These are phyloP conservation scores for Actinomortierella wolfii DNA, from an alignment of 371 early-diverging fungal genomes.

Conservation along the genomic window DNA sequence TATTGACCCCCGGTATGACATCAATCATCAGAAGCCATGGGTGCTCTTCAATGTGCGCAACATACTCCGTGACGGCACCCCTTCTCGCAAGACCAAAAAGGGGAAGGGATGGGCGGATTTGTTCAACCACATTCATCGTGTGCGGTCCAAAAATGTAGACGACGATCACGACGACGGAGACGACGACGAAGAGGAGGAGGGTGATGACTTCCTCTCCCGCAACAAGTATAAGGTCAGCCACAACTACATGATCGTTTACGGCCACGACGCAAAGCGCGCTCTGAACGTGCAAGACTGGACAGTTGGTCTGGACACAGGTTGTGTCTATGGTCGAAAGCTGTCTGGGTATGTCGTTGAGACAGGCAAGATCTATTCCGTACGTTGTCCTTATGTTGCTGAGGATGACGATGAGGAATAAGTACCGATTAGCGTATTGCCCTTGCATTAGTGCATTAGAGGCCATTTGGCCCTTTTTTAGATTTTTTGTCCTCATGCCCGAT, in stretches of 20 bases:
- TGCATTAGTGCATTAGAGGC: too few relatives aligned
- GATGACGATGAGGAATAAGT: conserved; percentile 10
- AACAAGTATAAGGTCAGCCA: conserved; percentile 3
- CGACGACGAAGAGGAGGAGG: too few relatives aligned
- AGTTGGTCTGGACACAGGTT: conserved; percentile 71
- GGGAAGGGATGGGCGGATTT: conserved; percentile 56
- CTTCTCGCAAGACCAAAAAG: conserved; percentile 41
- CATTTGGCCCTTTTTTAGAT: too few relatives aligned
- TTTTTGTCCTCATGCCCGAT: too few relatives aligned
- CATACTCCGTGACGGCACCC: conserved; percentile 41
- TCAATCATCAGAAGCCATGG: conserved; percentile 56
- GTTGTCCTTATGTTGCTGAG: conserved; percentile 6
- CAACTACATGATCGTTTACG: conserved; percentile 58
- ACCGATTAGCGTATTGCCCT: too few relatives aligned
- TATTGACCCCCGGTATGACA: conserved; percentile 54
- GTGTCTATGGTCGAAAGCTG: conserved; percentile 67
- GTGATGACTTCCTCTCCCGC: too few relatives aligned
- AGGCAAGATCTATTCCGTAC: conserved; percentile 11
- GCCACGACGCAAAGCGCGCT: conserved; percentile 70
- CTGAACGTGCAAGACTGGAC: conserved; percentile 57
- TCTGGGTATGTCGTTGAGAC: conserved; percentile 50
- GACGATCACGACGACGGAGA: not conserved
- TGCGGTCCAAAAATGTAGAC: not conserved
- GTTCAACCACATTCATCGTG: conserved; percentile 43
- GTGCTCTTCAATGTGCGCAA: conserved; percentile 60